phyloP scores from a whole-genome alignment of 345 rosid species.

The Arabidopsis thaliana region TAIR10.1 NC_003071.7:16852501-16853000 shows the following conservation, averaged over 20 bases:
- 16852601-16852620: not conserved
- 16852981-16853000: not conserved
- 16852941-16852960: too few relatives aligned
- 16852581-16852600: not conserved
- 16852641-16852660: conserved; percentile 46
- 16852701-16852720: conserved; percentile 6
- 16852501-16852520: conserved; percentile 22
- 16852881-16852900: too few relatives aligned
- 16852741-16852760: not conserved
- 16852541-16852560: not conserved
- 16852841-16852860: conserved; percentile 52
- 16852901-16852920: not conserved
- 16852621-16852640: too few relatives aligned
- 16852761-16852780: not conserved
- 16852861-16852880: conserved; percentile 33
- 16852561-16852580: not conserved
- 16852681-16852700: conserved; percentile 37
- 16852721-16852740: not conserved
- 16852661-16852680: conserved; percentile 34
- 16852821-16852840: conserved; percentile 35
- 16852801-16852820: rapidly evolving
- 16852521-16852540: not conserved
- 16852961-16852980: not conserved
- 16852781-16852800: not conserved
- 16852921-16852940: not conserved